Conservation (phyloP, 108 stramenopile genomes). For the Skeletonema marinoi region DNA sequence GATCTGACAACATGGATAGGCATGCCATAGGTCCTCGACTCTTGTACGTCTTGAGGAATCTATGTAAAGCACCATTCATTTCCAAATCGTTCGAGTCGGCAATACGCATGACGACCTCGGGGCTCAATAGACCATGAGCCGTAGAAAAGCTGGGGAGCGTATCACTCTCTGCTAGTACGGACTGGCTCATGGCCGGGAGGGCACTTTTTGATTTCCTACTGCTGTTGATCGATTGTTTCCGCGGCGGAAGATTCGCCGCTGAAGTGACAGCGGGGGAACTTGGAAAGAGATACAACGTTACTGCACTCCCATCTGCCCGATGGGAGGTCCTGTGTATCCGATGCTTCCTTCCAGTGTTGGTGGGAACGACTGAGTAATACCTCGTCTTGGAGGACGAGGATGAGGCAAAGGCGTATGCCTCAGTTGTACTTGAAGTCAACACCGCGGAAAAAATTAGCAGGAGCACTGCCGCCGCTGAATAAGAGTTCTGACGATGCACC, state of each 20-base stretch:
- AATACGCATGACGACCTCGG: constrained; percentile 76
- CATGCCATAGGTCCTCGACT: constrained; percentile 81
- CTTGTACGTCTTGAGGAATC: constrained; percentile 65
- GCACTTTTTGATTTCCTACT: background rate
- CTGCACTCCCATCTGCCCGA: background rate
- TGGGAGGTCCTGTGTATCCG: background rate
- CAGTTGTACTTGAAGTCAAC: background rate
- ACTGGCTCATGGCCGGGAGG: constrained; percentile 43
- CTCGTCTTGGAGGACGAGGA: background rate
- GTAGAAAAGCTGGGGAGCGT: constrained; percentile 68
- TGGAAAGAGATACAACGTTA: background rate
- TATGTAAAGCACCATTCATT: constrained; percentile 24
- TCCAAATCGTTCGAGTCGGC: constrained; percentile 46
- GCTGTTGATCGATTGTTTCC: background rate
- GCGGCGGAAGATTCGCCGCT: background rate
- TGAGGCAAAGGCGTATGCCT: constrained; percentile 3
- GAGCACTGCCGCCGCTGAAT: background rate
- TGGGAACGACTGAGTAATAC: background rate
- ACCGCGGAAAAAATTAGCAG: background rate
- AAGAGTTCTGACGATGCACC: background rate
- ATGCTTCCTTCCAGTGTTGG: background rate
- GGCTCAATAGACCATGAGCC: constrained; percentile 80
- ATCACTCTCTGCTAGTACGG: constrained; percentile 62
- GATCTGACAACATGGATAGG: constrained; percentile 76
- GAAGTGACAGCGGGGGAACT: background rate